These are phyloP conservation scores for Paraphoma sp. DNA, from an alignment of 2,329 filamentous ascomycete species.

Conservation along the genomic window DNA sequence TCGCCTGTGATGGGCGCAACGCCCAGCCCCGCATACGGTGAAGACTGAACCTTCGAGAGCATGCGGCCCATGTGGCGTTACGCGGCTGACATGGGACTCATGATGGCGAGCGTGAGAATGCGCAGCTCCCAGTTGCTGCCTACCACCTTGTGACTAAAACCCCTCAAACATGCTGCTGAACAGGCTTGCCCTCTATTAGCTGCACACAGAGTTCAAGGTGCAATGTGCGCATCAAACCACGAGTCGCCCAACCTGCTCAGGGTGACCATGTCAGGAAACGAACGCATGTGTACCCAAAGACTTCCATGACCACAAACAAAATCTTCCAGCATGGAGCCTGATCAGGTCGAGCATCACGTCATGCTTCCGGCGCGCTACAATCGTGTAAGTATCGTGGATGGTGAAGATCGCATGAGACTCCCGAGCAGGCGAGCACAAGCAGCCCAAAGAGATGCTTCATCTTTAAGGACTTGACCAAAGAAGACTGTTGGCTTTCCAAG, in stretches of 20 bases:
- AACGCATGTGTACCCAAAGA: background rate
- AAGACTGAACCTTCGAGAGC: conserved; percentile 8
- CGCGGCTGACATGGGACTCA: conserved; percentile 19
- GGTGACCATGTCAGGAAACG: background rate
- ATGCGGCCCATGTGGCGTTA: conserved; percentile 11
- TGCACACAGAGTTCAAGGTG: background rate
- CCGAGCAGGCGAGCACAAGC: background rate
- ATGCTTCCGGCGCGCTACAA: background rate
- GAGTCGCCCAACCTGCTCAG: background rate
- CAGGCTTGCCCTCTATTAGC: background rate
- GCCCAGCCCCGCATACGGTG: conserved; percentile 25
- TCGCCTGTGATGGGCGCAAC: conserved; percentile 8
- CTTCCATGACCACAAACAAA: background rate
- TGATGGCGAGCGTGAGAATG: conserved; percentile 5
- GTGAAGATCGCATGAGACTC: background rate
- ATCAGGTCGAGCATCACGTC: background rate
- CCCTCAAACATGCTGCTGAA: background rate
- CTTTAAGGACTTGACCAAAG: background rate
- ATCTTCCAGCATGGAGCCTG: background rate
- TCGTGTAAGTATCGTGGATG: background rate
- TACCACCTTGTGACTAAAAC: conserved; percentile 11
- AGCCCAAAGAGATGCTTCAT: background rate
- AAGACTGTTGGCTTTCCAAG: background rate
- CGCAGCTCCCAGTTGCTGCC: conserved; percentile 7
- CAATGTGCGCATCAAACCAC: background rate